Evolutionary conservation across 371 early-diverging fungal genomes (phyloP), one percentile per base, ranked within the genome.

Genomic region (Lichtheimia corymbifera): DNA sequence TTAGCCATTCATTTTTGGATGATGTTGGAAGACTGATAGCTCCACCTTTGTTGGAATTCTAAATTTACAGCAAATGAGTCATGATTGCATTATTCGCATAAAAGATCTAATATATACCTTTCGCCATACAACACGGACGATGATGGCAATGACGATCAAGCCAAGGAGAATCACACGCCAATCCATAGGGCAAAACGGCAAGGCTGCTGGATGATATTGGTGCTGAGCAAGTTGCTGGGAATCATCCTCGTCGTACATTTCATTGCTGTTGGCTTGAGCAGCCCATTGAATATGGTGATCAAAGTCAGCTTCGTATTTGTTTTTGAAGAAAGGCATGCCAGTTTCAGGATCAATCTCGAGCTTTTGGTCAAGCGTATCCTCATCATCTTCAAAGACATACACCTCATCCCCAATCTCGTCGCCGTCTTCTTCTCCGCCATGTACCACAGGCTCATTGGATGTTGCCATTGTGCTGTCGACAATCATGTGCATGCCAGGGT

Each of bases 331-430:
- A 44, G 57, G 44, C 27, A 57, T 20, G 57, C n/a, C 45, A n/a
- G 44, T 57, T 28, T 57, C 57, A 47, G 42, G 45, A 45, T 57
- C 57, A 27, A 47, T 47, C 47, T 18, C 47, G 20, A 47, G 47
- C 20, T 47, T 22, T 11, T 47, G 47, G 47, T 47, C 22, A 22
- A 47, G 47, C 5, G 18, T 47, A n/a, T 47, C 47, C 17, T 47
- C 47, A 22, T 47, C 47, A 47, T 47, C 47, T 22, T 47, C 47
- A 47, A 47, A 47, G 47, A 47, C 17, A 47, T 47, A 47, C n/a
- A 18, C 47, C 14, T 47, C 57, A 17, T 45, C 45, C 27, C 24
- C 45, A 13, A 41, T 42, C 15, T 55, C 55, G 35, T 55, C 35
- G 11, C 35, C 35, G 9, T 35, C 35, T 35, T 35, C 35, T 35